Percentiles rank a stretch among this genome's conserved stretches.
phyloP scores from a whole-genome alignment of 192 early-diverging fungal genomes.

The Geranomyces variabilis region DNA sequence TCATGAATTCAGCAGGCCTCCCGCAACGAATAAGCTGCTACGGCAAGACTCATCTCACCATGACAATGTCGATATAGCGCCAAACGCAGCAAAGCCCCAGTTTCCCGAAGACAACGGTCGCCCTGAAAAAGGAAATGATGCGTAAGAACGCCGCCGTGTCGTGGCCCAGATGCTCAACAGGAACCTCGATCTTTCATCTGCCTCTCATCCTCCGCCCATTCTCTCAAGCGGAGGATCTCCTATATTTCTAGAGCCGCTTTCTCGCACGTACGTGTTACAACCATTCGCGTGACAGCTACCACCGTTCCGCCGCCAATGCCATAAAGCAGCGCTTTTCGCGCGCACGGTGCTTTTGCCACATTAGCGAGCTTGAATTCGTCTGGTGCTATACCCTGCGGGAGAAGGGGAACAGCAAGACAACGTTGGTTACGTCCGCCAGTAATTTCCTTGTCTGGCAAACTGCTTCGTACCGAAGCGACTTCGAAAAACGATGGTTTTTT shows the following conservation, averaged over 20 bases:
- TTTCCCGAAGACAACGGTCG: slow-evolving; percentile 28
- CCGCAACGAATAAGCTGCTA: too few relatives aligned
- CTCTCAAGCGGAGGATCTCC: not conserved
- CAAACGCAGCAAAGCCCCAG: slow-evolving; percentile 35
- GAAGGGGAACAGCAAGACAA: not conserved
- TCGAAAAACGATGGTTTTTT: slow-evolving; percentile 9
- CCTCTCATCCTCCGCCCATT: not conserved
- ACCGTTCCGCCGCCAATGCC: slow-evolving; percentile 29
- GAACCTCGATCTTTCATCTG: too few relatives aligned
- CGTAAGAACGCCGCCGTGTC: not conserved
- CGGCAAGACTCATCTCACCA: slow-evolving; percentile 11
- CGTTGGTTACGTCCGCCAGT: not conserved
- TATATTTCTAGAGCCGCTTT: too few relatives aligned
- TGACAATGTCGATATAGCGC: slow-evolving; percentile 21
- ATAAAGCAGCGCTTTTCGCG: slow-evolving; percentile 26
- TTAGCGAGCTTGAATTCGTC: slow-evolving; percentile 32
- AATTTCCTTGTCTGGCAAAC: not conserved
- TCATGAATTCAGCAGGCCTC: not conserved
- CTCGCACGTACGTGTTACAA: slow-evolving; percentile 20
- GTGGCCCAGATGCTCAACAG: too few relatives aligned
- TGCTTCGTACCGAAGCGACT: slow-evolving; percentile 17
- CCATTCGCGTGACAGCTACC: slow-evolving; percentile 2
- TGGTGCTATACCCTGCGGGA: slow-evolving; percentile 18
- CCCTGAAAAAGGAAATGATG: not conserved
- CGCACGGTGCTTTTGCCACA: slow-evolving; percentile 27